phyloP scores from a whole-genome alignment of 768 basidiomycete species.

The Tylopilus rubrobrunneus region DNA sequence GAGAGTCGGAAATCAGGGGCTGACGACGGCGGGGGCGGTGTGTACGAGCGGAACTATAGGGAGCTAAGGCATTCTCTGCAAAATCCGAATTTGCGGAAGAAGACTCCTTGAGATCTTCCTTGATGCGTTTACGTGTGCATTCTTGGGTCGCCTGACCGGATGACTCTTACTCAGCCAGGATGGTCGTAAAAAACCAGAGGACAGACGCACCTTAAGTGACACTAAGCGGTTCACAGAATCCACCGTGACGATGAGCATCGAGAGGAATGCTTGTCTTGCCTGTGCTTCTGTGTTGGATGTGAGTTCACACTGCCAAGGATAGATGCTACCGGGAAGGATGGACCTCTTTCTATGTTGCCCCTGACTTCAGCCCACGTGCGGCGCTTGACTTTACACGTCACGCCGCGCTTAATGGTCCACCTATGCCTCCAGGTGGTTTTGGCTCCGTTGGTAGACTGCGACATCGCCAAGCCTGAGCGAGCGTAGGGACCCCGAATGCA shows the following conservation, averaged over 20 bases:
- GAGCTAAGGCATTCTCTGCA: constrained; percentile 71
- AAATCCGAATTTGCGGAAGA: constrained; percentile 75
- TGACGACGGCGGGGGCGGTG: too few species aligned
- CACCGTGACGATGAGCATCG: constrained; percentile 57
- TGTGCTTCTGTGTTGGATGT: constrained; percentile 65
- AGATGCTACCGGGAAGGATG: constrained; percentile 11
- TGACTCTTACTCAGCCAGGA: background rate
- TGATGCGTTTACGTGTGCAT: constrained; percentile 86
- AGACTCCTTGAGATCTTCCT: constrained; percentile 85
- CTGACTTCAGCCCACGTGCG: constrained; percentile 80
- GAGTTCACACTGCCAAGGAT: background rate
- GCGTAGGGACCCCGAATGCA: constrained; percentile 72
- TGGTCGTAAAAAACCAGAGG: background rate
- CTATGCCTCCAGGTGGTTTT: constrained; percentile 69
- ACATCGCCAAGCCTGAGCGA: constrained; percentile 50
- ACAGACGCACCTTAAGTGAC: constrained; percentile 52
- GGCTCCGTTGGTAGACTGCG: constrained; percentile 51
- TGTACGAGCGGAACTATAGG: too few species aligned
- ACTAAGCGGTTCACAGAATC: constrained; percentile 74
- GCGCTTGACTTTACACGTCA: constrained; percentile 91
- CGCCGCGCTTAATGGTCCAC: constrained; percentile 88
- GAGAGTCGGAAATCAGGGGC: too few species aligned
- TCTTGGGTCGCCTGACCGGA: constrained; percentile 76
- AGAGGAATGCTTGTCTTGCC: constrained; percentile 73
- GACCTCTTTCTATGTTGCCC: constrained; percentile 82